Evolutionary conservation across 2,329 filamentous ascomycete genomes (phyloP).

Genomic region (Paraconiothyrium sp.): DNA sequence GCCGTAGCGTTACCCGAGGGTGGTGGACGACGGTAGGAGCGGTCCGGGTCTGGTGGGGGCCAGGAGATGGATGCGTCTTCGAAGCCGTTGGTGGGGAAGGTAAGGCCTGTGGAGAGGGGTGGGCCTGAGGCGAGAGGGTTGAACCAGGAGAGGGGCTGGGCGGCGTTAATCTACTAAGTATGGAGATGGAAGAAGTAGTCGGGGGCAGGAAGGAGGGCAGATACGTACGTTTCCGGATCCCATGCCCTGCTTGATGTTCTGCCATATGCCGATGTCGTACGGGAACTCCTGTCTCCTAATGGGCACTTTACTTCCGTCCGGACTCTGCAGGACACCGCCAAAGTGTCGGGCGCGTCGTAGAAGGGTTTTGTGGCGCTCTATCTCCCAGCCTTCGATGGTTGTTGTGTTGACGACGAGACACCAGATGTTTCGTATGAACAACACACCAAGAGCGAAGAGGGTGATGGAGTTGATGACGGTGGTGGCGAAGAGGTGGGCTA

Average conservation of each 20-base stretch:
- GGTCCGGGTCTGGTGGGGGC: slow-evolving; percentile 63
- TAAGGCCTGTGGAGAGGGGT: slow-evolving; percentile 60
- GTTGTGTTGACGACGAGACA: slow-evolving; percentile 75
- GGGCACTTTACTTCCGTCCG: slow-evolving; percentile 63
- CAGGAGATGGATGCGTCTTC: slow-evolving; percentile 61
- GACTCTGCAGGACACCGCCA: slow-evolving; percentile 66
- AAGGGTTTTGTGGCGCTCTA: slow-evolving; percentile 58
- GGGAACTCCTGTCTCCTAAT: slow-evolving; percentile 78
- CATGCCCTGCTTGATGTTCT: slow-evolving; percentile 80
- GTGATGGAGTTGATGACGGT: slow-evolving; percentile 67
- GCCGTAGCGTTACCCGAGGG: slow-evolving; percentile 33
- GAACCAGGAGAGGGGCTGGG: slow-evolving; percentile 69
- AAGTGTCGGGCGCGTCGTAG: slow-evolving; percentile 57
- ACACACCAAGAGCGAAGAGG: slow-evolving; percentile 69
- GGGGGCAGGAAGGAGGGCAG: neutral
- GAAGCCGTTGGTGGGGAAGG: slow-evolving; percentile 79
- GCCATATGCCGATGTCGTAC: slow-evolving; percentile 80
- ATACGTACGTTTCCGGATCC: slow-evolving; percentile 65
- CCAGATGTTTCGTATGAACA: slow-evolving; percentile 68
- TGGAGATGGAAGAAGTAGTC: neutral
- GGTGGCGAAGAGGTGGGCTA: slow-evolving; percentile 70
- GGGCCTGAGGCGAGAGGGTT: slow-evolving; percentile 70
- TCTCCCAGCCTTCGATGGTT: slow-evolving; percentile 82
- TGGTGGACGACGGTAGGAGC: slow-evolving; percentile 35
- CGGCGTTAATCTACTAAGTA: neutral